phyloP scores from a whole-genome alignment of 768 basidiomycete species.

The Termitomyces sp. region DNA sequence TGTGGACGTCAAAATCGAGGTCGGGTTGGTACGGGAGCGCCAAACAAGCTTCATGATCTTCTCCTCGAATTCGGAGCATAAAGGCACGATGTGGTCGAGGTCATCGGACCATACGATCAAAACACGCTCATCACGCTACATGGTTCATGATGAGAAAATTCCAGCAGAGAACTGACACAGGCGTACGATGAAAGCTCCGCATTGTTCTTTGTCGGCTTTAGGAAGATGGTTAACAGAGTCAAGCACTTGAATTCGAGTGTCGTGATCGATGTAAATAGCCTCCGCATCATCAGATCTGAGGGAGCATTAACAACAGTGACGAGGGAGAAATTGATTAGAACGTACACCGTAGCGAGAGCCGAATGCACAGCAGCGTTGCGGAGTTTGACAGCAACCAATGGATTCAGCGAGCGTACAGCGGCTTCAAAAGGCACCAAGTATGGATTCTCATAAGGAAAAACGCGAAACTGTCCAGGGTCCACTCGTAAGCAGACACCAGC shows the following conservation, averaged over 20 bases:
- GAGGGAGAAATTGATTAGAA: neutral
- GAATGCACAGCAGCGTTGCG: slow-evolving; percentile 79
- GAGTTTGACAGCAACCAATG: slow-evolving; percentile 79
- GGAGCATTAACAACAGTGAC: neutral
- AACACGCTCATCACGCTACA: slow-evolving; percentile 76
- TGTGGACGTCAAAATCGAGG: slow-evolving; percentile 34
- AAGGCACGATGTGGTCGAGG: slow-evolving; percentile 71
- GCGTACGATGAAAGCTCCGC: slow-evolving; percentile 79
- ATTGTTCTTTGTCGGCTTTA: slow-evolving; percentile 86
- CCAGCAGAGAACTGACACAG: neutral
- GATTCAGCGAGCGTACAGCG: slow-evolving; percentile 70
- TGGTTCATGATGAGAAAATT: slow-evolving; percentile 6
- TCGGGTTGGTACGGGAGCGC: slow-evolving; percentile 35
- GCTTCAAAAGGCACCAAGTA: slow-evolving; percentile 79
- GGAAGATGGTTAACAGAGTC: slow-evolving; percentile 64
- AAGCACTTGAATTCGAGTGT: slow-evolving; percentile 85
- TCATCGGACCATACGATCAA: slow-evolving; percentile 84
- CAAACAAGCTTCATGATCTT: slow-evolving; percentile 57
- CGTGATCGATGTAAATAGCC: slow-evolving; percentile 65
- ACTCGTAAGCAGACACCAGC: slow-evolving; percentile 76
- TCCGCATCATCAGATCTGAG: slow-evolving; percentile 51
- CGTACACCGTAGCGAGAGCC: slow-evolving; percentile 65
- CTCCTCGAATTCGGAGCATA: slow-evolving; percentile 68
- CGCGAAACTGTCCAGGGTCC: slow-evolving; percentile 62
- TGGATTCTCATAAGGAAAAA: slow-evolving; percentile 84